These are phyloP conservation scores for Russula brevipes DNA, from an alignment of 768 basidiomycete genomes.

Conservation along the genomic window DNA sequence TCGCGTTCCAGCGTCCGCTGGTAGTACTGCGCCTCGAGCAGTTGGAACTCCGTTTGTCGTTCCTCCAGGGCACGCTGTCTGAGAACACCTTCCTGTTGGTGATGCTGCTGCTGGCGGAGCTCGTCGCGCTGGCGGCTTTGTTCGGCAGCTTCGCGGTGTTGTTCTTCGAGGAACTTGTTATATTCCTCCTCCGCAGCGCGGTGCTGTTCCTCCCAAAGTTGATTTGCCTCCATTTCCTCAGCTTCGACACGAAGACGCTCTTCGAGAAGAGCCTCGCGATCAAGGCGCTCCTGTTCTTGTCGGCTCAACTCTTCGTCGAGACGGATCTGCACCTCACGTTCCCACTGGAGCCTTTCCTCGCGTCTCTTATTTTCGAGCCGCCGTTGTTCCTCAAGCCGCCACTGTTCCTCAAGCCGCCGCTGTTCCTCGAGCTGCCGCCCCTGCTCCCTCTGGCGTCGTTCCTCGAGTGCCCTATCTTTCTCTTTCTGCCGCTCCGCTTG, in stretches of 20 bases:
- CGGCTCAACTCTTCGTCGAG: constrained; percentile 26
- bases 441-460: constrained; percentile 13
- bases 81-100: background rate
- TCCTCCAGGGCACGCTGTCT: constrained; percentile 32
- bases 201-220: constrained; percentile 13
- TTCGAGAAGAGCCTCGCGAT: constrained; percentile 12
- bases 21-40: constrained; percentile 21
- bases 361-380: constrained; percentile 11
- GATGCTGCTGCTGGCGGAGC: constrained; percentile 25
- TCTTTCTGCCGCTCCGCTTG: constrained; percentile 23
- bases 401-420: no score
- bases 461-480: constrained; percentile 20
- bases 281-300: constrained; percentile 8
- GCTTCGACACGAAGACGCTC: constrained; percentile 3
- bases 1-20: constrained; percentile 23
- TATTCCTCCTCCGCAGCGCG: constrained; percentile 16
- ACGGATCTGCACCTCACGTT: constrained; percentile 31
- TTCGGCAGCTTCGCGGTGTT: constrained; percentile 31
- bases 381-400: no score
- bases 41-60: constrained; percentile 27
- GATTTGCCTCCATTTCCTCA: constrained; percentile 11
- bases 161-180: constrained; percentile 34
- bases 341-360: constrained; percentile 23
- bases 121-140: constrained; percentile 24
- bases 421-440: background rate